Evolutionary conservation across 1,284 basidiomycete genomes (phyloP).

Genomic region (Leccinum griseonigrum): DNA sequence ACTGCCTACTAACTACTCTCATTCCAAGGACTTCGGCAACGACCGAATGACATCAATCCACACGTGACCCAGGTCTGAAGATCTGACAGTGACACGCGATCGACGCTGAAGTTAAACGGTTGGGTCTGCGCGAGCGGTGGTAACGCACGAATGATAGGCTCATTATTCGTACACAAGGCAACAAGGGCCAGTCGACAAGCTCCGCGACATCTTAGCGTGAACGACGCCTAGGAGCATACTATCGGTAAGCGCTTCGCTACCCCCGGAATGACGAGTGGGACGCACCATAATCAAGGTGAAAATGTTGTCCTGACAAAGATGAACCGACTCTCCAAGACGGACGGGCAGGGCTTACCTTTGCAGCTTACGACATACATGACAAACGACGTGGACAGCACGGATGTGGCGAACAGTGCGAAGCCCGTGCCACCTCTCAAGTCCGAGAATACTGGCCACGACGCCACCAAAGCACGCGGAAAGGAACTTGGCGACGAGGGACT

Average conservation of each 20-base stretch:
- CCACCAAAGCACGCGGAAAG: constrained; percentile 81
- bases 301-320: constrained; percentile 82
- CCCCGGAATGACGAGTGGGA: constrained; percentile 37
- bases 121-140: too few relatives aligned
- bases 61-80: too few relatives aligned
- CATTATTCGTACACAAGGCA: constrained; percentile 43
- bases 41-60: too few relatives aligned
- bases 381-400: constrained; percentile 64
- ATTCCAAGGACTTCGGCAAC: too few relatives aligned
- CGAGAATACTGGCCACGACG: constrained; percentile 81
- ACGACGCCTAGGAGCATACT: constrained; percentile 37
- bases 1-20: too few relatives aligned
- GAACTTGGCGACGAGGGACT: constrained; percentile 65
- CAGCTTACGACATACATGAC: constrained; percentile 72
- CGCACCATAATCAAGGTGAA: constrained; percentile 87
- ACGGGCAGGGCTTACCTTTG: constrained; percentile 57
- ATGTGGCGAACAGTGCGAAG: constrained; percentile 72
- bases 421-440: constrained; percentile 78
- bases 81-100: too few relatives aligned
- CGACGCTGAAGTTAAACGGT: too few relatives aligned
- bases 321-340: constrained; percentile 64
- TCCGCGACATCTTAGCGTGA: constrained; percentile 36
- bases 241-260: constrained; percentile 13
- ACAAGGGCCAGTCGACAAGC: constrained; percentile 12
- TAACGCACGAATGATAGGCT: too few relatives aligned